Base-by-base conservation (phyloP, 805 yeast genomes). In the Suhomyces tanzawaensis region DNA sequence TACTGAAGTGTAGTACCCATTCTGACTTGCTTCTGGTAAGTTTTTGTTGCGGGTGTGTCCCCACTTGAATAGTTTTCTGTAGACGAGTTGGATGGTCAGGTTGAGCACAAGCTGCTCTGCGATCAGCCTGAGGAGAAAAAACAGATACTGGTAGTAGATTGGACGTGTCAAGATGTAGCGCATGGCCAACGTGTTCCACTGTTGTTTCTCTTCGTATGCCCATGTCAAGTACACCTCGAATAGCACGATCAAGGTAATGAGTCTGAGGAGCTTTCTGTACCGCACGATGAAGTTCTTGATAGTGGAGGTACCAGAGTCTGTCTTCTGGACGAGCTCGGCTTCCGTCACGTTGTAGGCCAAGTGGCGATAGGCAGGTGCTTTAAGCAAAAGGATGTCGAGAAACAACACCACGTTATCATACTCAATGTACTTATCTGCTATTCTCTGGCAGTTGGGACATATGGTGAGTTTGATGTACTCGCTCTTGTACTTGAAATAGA, bases 381-480 rank as follows among this genome's bases (percentile, higher is more conserved):
- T 87, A 49, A 93, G 64, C 9, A 93, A 72, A 37, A 93, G 63
- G 31, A 91, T 71, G 52, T 93, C 98, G 16, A 93, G 81, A 55
- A 87, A 85, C 15, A 91, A 66, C 2, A 93, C 66, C 6, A 91
- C 95, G 39, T 79, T 76, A 58, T 93, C 99, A 46, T 79, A 82
- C 58, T 93, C 99, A 21, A 91, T 82, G 62, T 93, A 93, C 55
- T 85, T 83, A 60, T 93, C 99, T 3, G 89, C 95, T 16, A 85
- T 79, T 35, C 73, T 69, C 21, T 76, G 72, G 58, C 99, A 93
- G 19, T 64, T 57, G 2, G 76, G 64, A 53, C 98, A 93, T 22
- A 81, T 80, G 0, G 95, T 82, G 26, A 88, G 72, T 46, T 85
- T 79, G 33, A 91, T 86, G 51, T 88, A 89, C 32, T 81, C 79